Evolutionary conservation across 2,329 filamentous ascomycete genomes (phyloP), one percentile per base, ranked within the genome.

Genomic region (Fusarium transvaalense): DNA sequence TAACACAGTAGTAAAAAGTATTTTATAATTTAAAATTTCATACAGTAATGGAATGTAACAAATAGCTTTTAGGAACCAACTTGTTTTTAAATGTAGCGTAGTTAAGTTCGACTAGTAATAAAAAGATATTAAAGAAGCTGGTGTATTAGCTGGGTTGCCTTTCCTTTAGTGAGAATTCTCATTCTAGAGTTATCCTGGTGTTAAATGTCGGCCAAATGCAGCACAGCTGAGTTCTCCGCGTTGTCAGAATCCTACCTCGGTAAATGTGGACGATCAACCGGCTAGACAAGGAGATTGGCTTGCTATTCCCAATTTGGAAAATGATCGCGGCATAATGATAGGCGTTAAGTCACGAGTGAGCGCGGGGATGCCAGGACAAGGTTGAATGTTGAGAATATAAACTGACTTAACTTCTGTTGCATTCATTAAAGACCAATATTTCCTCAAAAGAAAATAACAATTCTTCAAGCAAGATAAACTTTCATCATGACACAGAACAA

Each of bases 221-320:
- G 32, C 6, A 2, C 32, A 37, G 5, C 9, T 3, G 0, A 2
- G 2, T 2, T 5, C 56, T 19, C n/a, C 27, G 21, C 15, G 6
- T 25, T 6, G 6, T 25, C 4, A 34, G 23, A 6, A 13, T 34
- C 14, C 35, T 42, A 42, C 48, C 48, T 63, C 58, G 59, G 59
- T 34, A 61, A 55, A 21, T 12, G 5, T 17, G 8, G 3, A 12
- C 23, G 8, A 54, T 6, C 6, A 5, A 34, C 29, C 59, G 29
- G 48, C 35, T 62, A 42, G 21, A 37, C 19, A 32, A 38, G 35
- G 48, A 32, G 14, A 47, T 47, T 62, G 23, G 21, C 17, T 13
- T 12, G 47, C 34, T 35, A 46, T 63, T 7, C 60, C 58, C 1
- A 13, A 62, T 56, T 47, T 10, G 25, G 60, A 17, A 56, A 62